Evolutionary conservation across 176 grass and related monocot species (phyloP).

Genomic region (Carex kokanica): DNA sequence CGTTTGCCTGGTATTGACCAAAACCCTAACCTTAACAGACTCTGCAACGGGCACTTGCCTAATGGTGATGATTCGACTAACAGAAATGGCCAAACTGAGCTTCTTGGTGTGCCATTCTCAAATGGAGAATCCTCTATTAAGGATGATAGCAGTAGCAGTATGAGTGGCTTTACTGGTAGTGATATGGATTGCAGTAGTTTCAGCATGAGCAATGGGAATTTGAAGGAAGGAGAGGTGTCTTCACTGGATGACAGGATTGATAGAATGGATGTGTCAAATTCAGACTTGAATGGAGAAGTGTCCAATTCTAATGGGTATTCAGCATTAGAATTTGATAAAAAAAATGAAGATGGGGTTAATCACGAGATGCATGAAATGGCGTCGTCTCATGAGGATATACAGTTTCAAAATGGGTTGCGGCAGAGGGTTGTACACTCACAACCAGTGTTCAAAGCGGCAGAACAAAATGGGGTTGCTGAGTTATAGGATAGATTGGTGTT

Average conservation of each 20-base stretch:
- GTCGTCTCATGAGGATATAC: constrained; percentile 29
- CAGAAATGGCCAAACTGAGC: neutral
- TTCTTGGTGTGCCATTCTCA: neutral
- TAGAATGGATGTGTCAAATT: constrained; percentile 6
- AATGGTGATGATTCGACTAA: constrained; percentile 11
- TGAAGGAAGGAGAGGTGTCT: constrained; percentile 35
- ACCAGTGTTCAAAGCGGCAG: constrained; percentile 7
- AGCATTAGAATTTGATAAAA: constrained; percentile 18
- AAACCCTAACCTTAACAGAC: constrained; percentile 32
- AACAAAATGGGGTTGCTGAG: constrained; percentile 33
- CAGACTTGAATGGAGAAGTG: constrained; percentile 28
- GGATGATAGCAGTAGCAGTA: neutral
- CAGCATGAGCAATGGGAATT: constrained; percentile 24
- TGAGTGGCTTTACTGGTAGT: constrained; percentile 2
- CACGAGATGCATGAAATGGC: constrained; percentile 30
- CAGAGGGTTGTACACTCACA: constrained; percentile 9
- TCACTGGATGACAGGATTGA: constrained; percentile 9
- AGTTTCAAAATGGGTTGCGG: neutral
- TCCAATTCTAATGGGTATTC: constrained; percentile 17
- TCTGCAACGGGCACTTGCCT: constrained; percentile 36
- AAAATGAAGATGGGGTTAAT: constrained; percentile 31
- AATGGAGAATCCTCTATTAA: constrained; percentile 13
- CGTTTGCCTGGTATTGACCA: constrained; percentile 15
- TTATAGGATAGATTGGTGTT: constrained; percentile 32
- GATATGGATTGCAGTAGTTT: constrained; percentile 15